Evolutionary conservation across 192 early-diverging fungal genomes (phyloP), one percentile per base, ranked within the genome.

Genomic region (Linnemannia schmuckeri): DNA sequence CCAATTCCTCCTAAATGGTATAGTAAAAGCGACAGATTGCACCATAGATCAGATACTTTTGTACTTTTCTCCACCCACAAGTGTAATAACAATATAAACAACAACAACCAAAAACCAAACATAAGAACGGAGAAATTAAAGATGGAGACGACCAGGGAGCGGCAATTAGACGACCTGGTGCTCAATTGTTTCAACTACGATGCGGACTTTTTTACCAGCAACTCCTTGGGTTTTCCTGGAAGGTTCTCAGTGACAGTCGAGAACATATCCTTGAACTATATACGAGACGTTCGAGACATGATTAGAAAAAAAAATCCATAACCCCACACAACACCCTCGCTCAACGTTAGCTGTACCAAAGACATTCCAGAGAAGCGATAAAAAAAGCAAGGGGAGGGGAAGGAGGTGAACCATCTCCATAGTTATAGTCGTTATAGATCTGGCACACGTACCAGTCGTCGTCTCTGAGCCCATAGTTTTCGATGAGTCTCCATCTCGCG

Each of bases 211-310:
- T 18, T 52, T 70, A 89, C 89, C 77, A 82, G 17, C 0, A 90
- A 73, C 46, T 90, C 87, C 49, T 78, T 85, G 22, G 89, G 89
- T 78, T 88, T 85, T 20, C 83, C 74, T 37, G 80, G 86, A 74
- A 90, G 52, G 74, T 86, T 82, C 52, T 90, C 89, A 15, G 83
- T 88, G 38, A 90, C 79, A 12, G 76, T 68, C 22, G 75, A 72
- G 49, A 90, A 88, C 76, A 90, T 90, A 63, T 88, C 90, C 66
- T 90, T 85, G 71, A 90, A 87, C 88, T 90, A 70, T 52, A 38
- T 7, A 70, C 74, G 70, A 22, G 55, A 30, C n/a, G 55, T 15
- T 20, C 35, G 75, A 24, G 37, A 76, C 15, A 30, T 9, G 13
- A 76, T 6, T 57, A 76, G 40, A 63, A n/a, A 8, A 66, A 33